These are phyloP conservation scores for Acanthamoeba triangularis DNA, from an alignment of 208 protist genomes.

Conservation along the genomic window DNA sequence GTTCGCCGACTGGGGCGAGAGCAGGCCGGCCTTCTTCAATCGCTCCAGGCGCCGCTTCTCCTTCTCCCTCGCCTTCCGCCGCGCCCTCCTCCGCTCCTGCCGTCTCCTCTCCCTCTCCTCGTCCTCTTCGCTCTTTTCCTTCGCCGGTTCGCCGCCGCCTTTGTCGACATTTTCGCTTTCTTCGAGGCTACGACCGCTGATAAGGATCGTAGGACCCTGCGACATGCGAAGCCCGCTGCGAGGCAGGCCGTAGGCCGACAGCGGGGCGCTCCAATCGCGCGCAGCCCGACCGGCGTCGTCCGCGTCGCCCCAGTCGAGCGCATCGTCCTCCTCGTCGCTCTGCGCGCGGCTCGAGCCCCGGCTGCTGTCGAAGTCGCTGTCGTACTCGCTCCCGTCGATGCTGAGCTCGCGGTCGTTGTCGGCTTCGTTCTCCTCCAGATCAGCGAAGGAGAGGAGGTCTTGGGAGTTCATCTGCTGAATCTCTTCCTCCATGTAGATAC, in stretches of 20 bases:
- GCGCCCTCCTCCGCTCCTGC: slow-evolving; percentile 16
- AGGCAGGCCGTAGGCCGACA: neutral
- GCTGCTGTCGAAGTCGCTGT: neutral
- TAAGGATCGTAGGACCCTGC: neutral
- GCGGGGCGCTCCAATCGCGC: neutral
- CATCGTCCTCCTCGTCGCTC: neutral
- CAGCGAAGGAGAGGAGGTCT: neutral
- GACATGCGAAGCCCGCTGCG: neutral
- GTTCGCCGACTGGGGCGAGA: neutral
- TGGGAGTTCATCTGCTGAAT: neutral
- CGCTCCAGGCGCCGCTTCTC: neutral
- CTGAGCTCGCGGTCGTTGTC: neutral
- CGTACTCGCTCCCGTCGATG: neutral
- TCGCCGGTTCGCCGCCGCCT: neutral
- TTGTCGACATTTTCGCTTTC: neutral
- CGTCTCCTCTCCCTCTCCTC: neutral
- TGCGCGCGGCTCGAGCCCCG: neutral
- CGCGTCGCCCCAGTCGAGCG: neutral
- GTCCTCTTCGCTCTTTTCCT: neutral
- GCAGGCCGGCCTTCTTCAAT: neutral
- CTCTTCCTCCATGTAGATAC: neutral
- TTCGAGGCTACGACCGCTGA: neutral
- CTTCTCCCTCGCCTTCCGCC: neutral
- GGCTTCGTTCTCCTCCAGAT: neutral
- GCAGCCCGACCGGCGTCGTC: neutral